Conservation (phyloP, 2,329 filamentous ascomycete genomes). For the Trichoderma cornu-damae region DNA sequence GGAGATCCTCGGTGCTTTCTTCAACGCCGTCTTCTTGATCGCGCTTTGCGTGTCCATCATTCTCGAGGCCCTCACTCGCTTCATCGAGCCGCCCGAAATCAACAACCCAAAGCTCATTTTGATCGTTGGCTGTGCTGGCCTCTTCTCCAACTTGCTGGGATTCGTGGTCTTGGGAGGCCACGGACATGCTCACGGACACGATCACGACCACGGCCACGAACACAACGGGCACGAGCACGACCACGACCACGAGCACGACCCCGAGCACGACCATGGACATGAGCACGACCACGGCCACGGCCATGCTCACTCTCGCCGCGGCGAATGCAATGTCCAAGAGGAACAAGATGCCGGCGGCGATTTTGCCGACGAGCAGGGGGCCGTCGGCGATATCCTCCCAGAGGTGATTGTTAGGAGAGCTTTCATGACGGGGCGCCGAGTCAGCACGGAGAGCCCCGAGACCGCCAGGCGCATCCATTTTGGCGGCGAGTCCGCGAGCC, state of each 20-base stretch:
- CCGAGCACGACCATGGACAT: conserved; percentile 45
- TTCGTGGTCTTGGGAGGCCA: conserved; percentile 91
- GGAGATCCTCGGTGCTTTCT: conserved; percentile 90
- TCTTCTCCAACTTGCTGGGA: conserved; percentile 83
- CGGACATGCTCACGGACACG: conserved; percentile 62
- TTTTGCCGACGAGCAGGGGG: conserved; percentile 52
- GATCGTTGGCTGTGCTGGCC: conserved; percentile 79
- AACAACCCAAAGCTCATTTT: conserved; percentile 80
- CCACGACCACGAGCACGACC: conserved; percentile 65
- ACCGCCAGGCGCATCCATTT: conserved; percentile 39
- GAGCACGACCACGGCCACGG: conserved; percentile 35
- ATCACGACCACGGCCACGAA: conserved; percentile 76
- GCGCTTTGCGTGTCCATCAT: conserved; percentile 95
- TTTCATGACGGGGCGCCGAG: conserved; percentile 25
- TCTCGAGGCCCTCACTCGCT: conserved; percentile 86
- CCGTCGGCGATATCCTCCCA: conserved; percentile 57
- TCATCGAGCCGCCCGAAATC: conserved; percentile 87
- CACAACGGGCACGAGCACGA: conserved; percentile 62
- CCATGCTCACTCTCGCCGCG: conserved; percentile 34
- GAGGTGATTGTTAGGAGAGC: conserved; percentile 55
- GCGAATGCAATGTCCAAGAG: conserved; percentile 42
- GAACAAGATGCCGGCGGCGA: conserved; percentile 42
- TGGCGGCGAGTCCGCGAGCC: conserved; percentile 27
- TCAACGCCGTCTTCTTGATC: conserved; percentile 97
- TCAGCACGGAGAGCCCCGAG: conserved; percentile 31